Percentiles rank a stretch among this genome's conserved stretches.
Evolutionary conservation across 257 asterid species (phyloP).

Genomic region (Cinchona pubescens): DNA sequence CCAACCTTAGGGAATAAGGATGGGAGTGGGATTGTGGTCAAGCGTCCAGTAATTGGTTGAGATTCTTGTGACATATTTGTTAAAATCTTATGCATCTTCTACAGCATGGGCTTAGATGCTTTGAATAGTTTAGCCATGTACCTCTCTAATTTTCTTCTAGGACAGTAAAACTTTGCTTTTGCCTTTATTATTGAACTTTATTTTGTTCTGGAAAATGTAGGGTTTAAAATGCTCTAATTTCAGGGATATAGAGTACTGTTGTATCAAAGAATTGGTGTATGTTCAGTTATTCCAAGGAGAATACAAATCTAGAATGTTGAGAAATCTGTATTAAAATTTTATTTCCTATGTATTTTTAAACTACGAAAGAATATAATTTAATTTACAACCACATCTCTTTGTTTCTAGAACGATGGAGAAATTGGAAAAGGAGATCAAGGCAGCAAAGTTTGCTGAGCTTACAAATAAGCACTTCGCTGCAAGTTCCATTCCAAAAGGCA

Average conservation of each 20-base stretch:
- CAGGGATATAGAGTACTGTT: not conserved
- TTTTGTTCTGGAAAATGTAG: not conserved
- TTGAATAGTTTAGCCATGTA: not conserved
- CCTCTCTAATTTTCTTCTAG: not conserved
- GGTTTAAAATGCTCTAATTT: not conserved
- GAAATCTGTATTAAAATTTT: not conserved
- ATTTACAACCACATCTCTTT: slow-evolving; percentile 2
- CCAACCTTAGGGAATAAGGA: not conserved
- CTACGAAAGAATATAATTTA: not conserved
- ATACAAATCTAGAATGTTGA: not conserved
- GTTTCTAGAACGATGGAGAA: slow-evolving; percentile 61
- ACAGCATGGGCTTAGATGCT: not conserved
- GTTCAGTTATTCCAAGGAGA: not conserved
- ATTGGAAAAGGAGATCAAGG: slow-evolving; percentile 77
- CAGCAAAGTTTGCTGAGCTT: slow-evolving; percentile 76
- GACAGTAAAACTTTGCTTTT: not conserved
- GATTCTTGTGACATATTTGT: not conserved
- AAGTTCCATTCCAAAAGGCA: slow-evolving; percentile 86
- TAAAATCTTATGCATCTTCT: not conserved
- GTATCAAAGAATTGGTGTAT: not conserved
- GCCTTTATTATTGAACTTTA: not conserved
- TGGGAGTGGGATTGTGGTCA: not conserved
- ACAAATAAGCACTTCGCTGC: slow-evolving; percentile 93
- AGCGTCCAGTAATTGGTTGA: not conserved
- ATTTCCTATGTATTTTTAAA: not conserved